Conservation (phyloP, 768 basidiomycete genomes). For the Pleurotus citrinopileatus region DNA sequence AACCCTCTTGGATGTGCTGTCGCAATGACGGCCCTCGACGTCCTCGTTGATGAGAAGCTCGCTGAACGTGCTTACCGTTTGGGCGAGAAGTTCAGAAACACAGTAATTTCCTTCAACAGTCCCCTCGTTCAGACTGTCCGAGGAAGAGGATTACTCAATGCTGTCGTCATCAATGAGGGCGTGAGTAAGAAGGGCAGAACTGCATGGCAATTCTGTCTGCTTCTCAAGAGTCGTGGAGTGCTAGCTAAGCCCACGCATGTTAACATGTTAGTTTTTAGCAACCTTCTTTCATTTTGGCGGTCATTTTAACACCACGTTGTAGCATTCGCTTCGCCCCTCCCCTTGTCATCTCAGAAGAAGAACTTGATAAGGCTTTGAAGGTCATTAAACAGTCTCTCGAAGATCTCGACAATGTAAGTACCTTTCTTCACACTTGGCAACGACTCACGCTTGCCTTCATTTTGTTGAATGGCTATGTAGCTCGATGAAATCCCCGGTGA, state of each 20-base stretch:
- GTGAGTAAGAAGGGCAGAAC: conserved; percentile 74
- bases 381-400: conserved; percentile 75
- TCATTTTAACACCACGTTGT: conserved; percentile 5
- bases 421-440: not conserved
- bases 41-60: conserved; percentile 87
- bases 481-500: conserved; percentile 21
- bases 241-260: conserved; percentile 96
- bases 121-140: conserved; percentile 79
- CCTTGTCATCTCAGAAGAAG: conserved; percentile 88
- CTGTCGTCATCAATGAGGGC: conserved; percentile 87
- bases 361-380: conserved; percentile 68
- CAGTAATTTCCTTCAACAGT: conserved; percentile 55
- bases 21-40: conserved; percentile 86
- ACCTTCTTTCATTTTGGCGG: not conserved
- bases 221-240: conserved; percentile 88
- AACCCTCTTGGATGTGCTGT: conserved; percentile 98
- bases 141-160: conserved; percentile 88
- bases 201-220: conserved; percentile 94
- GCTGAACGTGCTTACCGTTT: conserved; percentile 75
- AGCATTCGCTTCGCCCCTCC: conserved; percentile 98
- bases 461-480: conserved; percentile 8
- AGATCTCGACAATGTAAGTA: conserved; percentile 76
- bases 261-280: conserved; percentile 68
- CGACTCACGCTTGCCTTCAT: not conserved
- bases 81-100: conserved; percentile 77